Base-by-base conservation (phyloP, 2,329 filamentous ascomycete species). In the Aspergillus sp. region DNA sequence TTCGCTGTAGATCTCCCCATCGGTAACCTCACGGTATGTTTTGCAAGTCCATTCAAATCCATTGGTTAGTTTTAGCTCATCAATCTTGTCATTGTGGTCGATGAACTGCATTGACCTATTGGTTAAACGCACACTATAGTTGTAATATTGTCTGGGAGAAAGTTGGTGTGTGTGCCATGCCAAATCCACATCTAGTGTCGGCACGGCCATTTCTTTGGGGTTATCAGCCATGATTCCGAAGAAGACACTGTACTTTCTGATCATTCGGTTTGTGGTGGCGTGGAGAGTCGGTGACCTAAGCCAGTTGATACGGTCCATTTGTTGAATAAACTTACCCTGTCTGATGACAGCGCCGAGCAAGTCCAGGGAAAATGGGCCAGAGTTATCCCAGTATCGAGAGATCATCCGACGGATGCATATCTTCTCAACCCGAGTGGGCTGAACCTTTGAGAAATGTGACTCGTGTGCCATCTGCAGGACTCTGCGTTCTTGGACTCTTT, bases 31-130 rank as follows among this genome's bases (percentile, higher is more conserved):
- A 28, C 91, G 85, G 71, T 93, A 95, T 1, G 74, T 77, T 66
- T 87, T 88, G 69, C 83, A 86, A 0, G 91, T 96, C 84, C 85
- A 91, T 70, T 88, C 85, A 69, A 94, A 94, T 3, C 82, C 80
- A 1, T 80, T 78, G 45, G 84, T 84, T 4, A 95, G 82, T 51
- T 81, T 82, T 10, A 78, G 79, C 69, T 92, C 89, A 49, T 88
- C 87, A 17, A 96, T 86, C 75, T 94, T 94, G 79, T 96, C 91
- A 72, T 95, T 89, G 70, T 96, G 91, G 70, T 93, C 87, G 65
- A 94, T 84, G 69, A 92, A 91, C 25, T 15, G 15, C 19, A 45
- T 10, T 45, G 41, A 19, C 13, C 7, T 0, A 17, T 13, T 19
- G 23, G 81, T 82, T 21, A 73, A 71, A 0, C 50, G 57, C 1